Percentiles rank a stretch among this genome's conserved stretches.
Conservation (phyloP, 2,329 filamentous ascomycete genomes). For the Thelonectria discophora region DNA sequence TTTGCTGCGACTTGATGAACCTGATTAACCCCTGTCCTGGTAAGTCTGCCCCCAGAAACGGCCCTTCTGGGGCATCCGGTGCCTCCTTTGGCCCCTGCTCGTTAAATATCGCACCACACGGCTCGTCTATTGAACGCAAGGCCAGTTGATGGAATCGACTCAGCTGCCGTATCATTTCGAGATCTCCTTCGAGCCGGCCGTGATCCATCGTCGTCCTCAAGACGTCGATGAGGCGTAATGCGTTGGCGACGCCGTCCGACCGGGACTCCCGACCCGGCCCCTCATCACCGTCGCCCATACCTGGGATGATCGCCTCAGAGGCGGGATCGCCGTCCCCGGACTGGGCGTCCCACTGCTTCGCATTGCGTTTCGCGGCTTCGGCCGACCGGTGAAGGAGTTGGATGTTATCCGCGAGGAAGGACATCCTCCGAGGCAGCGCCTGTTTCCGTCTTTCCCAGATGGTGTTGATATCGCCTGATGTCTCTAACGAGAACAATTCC, state of each 20-base stretch:
- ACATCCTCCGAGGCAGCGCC: not conserved
- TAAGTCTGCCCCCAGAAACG: not conserved
- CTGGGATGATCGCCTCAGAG: not conserved
- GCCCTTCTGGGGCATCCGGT: too few species aligned
- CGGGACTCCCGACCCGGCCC: not conserved
- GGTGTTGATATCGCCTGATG: not conserved
- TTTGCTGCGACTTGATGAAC: constrained; percentile 28
- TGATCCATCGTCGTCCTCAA: constrained; percentile 5
- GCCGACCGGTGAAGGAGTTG: constrained; percentile 4
- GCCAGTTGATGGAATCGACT: constrained; percentile 8
- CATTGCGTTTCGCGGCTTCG: not conserved
- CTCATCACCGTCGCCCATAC: too few species aligned
- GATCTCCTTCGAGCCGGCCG: constrained; percentile 13
- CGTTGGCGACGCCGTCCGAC: not conserved
- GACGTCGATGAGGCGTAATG: constrained; percentile 14
- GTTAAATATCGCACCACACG: too few species aligned
- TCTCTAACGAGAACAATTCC: not conserved
- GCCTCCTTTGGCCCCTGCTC: too few species aligned
- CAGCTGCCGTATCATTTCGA: constrained; percentile 9
- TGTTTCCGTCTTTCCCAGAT: not conserved
- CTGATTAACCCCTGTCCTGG: not conserved
- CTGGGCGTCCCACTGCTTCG: constrained; percentile 8
- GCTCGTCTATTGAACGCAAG: constrained; percentile 1
- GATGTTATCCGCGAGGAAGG: constrained; percentile 1
- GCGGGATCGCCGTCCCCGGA: not conserved